Base-by-base conservation (phyloP, 768 basidiomycete species). In the Podaxis sp. region DNA sequence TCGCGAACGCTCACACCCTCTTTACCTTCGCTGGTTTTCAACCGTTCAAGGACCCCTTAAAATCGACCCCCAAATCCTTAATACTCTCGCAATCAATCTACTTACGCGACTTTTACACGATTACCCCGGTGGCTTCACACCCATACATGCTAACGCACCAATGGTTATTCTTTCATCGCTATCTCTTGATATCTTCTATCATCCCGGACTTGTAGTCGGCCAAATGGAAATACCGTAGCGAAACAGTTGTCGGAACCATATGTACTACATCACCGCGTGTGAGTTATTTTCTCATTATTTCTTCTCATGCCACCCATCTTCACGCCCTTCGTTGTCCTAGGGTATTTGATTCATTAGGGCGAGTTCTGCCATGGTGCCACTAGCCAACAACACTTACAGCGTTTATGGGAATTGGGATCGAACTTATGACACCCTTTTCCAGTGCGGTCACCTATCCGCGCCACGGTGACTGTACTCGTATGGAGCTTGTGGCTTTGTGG, bases 221-320 rank as follows among this genome's bases (percentile, higher is more conserved):
- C 48, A 49, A 44, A 10, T 41, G 26, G 22, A 38, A 56, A 37
- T 13, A 24, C 37, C 38, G 22, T 22, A 40, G 17, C 11, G 20
- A 26, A 17, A 22, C 53, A 20, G 61, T n/a, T 17, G 12, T 44
- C 40, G 13, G n/a, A 51, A 33, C 53, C 52, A 53, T 54, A 40
- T 37, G 51, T 51, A 57, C n/a, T 53, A 26, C n/a, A 20, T 30
- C 28, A 36, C 46, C 55, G 33, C 65, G 56, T 37, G 40, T 24
- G 50, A 41, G 55, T 24, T 36, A 58, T 58, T 46, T 17, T 5
- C 7, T 46, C 20, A n/a, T 46, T 20, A 17, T n/a, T 36, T 46
- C 52, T 59, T 44, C 40, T 50, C 20, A 38, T 52, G 56, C 46
- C 53, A 30, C 58, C 48, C 17, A 24, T 50, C 36, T 46, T 33